Base-by-base conservation (phyloP, 257 asterid genomes). In the Solanum pimpinellifolium region DNA sequence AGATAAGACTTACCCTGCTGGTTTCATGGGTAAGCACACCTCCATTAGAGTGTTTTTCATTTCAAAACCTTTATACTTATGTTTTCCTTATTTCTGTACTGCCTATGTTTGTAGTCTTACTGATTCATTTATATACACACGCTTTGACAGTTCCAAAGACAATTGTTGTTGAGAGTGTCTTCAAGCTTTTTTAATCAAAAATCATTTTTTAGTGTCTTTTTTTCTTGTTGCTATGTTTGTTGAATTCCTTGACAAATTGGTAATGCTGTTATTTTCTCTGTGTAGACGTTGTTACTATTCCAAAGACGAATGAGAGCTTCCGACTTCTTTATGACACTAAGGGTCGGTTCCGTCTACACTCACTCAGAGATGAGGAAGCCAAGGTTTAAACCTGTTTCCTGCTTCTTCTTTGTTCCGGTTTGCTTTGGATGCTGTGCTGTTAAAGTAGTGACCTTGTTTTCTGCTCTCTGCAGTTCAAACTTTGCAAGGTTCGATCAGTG, bases 341-440 rank as follows among this genome's bases (percentile, higher is more conserved):
- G 83, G 90, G 90, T 27, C 86, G 88, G 16, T 88, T 88, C 88
- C 88, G 90, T 31, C 88, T 88, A 6, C 90, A 87, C 70, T 87
- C 90, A 15, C 25, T 89, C 41, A 74, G 91, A 81, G 91, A 86
- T 46, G 91, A 89, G 56, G 91, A 89, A 73, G 88, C 91, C 37
- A 89, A 89, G 91, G 89, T 89, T 47, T 27, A 35, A 39, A 75
- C 2, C 39, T 42, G 9, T 77, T 77, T 77, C 62, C 83, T 77
- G 62, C 35, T n/a, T 27, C 18, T n/a, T 21, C 16, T 37, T 56
- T 56, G 1, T 25, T 73, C 9, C 4, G 8, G 7, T 15, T 27
- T 15, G 18, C 33, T 27, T 69, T 33, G 84, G 7, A 16, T 46
- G 41, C 66, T 5, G 66, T 7, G 18, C 35, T 46, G 66, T 46